Evolutionary conservation across 805 yeast species (phyloP).

Genomic region (Kazachstania viticola): DNA sequence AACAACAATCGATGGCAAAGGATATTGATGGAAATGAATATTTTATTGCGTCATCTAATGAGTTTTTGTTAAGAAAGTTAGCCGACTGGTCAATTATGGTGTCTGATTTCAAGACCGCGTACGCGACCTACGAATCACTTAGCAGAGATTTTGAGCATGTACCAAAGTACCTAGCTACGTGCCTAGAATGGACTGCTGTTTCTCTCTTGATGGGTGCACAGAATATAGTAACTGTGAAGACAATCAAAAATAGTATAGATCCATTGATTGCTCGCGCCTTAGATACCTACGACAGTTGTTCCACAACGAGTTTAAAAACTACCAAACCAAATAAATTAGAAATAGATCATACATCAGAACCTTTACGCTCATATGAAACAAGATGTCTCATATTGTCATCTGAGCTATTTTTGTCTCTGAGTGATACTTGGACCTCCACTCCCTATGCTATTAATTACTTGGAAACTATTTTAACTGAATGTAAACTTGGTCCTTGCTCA

Average conservation of each 20-base stretch:
- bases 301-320: constrained; percentile 28
- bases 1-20: constrained; percentile 15
- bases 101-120: constrained; percentile 79
- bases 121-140: constrained; percentile 69
- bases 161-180: constrained; percentile 41
- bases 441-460: constrained; percentile 34
- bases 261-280: constrained; percentile 27
- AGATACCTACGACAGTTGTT: constrained; percentile 29
- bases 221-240: constrained; percentile 30
- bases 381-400: constrained; percentile 55
- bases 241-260: constrained; percentile 34
- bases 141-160: constrained; percentile 63
- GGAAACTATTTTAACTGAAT: constrained; percentile 37
- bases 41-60: constrained; percentile 53
- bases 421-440: constrained; percentile 33
- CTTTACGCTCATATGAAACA: constrained; percentile 46
- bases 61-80: constrained; percentile 63
- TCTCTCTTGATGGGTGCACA: constrained; percentile 52
- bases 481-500: constrained; percentile 34
- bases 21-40: constrained; percentile 44
- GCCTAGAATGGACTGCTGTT: constrained; percentile 80
- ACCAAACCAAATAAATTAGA: constrained; percentile 20
- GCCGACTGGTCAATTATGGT: constrained; percentile 91
- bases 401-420: constrained; percentile 47
- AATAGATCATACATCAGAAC: constrained; percentile 37